Base-by-base conservation (phyloP, 345 rosid genomes). In the Tarenaya hassleriana region DNA sequence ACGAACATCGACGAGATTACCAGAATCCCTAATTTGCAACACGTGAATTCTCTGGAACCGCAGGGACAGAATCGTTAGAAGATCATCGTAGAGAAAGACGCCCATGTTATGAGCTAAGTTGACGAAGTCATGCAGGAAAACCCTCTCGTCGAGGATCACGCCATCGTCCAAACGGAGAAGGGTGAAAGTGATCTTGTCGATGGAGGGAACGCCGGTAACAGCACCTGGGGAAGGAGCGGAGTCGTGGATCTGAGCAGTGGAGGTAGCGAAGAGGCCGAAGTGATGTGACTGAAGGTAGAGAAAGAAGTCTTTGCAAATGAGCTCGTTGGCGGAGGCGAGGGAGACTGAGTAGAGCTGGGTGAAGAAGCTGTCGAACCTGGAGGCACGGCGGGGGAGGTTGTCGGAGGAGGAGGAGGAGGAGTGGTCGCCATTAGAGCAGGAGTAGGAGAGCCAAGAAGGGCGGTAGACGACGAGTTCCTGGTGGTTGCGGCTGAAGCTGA, bases 161-260 rank as follows among this genome's bases (percentile, higher is more conserved):
- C 98, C 98, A 63, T 92, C 86, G 75, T 83, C 88, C 76, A 92
- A 75, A 64, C 98, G 75, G 51, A 92, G 64, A 52, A 92, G 84
- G 34, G 77, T 70, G 68, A 92, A 81, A 35, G 95, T 88, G 58
- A 88, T 92, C 58, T 69, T 92, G 38, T 92, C 98, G 12, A 88
- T 71, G 3, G 80, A 79, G 0, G 96, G 98, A 66, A 84, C 83
- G 12, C 96, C 98, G 4, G 63, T 94, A 53, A 84, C 73, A 21
- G 95, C 95, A 18, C 78, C 86, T 38, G 73, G 88, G 17, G 32
- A 48, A 55, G 85, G 66, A 56, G 94, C 75, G 0, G 85, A 75
- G 60, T 87, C 96, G 48, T 87, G 96, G 70, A 77, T 68, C 75
- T 77, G 98, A 21, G 88, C 69, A 10, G 98, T 81, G 31, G 94